phyloP scores from a whole-genome alignment of 176 grass and related monocot genomes.

The Bonia amplexicaulis region DNA sequence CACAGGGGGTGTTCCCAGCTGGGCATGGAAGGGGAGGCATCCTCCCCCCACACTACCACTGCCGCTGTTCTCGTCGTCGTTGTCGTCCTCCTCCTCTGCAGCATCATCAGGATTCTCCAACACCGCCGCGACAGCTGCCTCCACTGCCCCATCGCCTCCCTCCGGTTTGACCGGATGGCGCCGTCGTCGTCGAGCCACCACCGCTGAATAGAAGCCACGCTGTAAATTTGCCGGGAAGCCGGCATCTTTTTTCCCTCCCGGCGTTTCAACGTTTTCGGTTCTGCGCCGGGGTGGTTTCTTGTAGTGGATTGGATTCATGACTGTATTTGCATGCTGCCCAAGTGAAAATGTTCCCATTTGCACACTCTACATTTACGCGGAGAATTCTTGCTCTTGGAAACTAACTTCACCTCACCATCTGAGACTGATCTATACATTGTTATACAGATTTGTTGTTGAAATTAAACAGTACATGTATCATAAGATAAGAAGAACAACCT shows the following conservation, averaged over 20 bases:
- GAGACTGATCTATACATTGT: conserved; percentile 24
- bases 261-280: conserved; percentile 36
- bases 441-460: conserved; percentile 16
- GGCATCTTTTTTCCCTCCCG: conserved; percentile 5
- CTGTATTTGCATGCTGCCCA: conserved; percentile 29
- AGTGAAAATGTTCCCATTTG: conserved; percentile 14
- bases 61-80: conserved; percentile 33
- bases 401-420: conserved; percentile 15
- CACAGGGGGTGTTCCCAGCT: conserved; percentile 37
- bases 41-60: conserved; percentile 14
- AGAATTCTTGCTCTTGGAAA: neutral
- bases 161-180: conserved; percentile 32
- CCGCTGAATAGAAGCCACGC: conserved; percentile 32
- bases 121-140: conserved; percentile 36
- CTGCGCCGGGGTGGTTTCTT: conserved; percentile 34
- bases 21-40: conserved; percentile 48
- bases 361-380: neutral
- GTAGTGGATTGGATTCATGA: conserved; percentile 37
- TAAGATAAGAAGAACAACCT: neutral
- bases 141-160: conserved; percentile 6
- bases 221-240: conserved; percentile 42
- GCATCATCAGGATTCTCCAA: conserved; percentile 99
- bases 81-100: conserved; percentile 50
- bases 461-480: conserved; percentile 7
- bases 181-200: conserved; percentile 33